Conservation (phyloP, 495 filamentous ascomycete species). For the Rhizodiscina lignyota region DNA sequence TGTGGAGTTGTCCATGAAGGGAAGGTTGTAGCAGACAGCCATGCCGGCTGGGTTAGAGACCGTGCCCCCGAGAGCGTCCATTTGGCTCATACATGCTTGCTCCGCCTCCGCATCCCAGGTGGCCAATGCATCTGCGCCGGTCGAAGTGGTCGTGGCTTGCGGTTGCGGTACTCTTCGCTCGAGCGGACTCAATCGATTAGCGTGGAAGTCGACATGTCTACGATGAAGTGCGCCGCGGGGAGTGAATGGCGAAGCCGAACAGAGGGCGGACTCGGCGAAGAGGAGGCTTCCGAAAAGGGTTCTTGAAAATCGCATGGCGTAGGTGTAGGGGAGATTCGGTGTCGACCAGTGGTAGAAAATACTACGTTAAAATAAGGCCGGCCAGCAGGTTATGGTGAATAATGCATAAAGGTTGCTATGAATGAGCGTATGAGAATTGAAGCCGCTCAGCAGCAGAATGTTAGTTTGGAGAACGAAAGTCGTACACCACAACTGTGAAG, state of each 20-base stretch:
- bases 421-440: not conserved
- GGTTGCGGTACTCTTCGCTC: too few species aligned
- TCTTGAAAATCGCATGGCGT: not conserved
- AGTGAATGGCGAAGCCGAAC: not conserved
- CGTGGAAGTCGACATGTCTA: too few species aligned
- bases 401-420: not conserved
- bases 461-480: too few species aligned
- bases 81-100: constrained; percentile 31
- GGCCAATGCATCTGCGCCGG: too few species aligned
- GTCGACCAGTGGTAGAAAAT: not conserved
- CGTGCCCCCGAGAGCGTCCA: constrained; percentile 25
- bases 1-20: constrained; percentile 38
- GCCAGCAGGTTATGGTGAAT: not conserved
- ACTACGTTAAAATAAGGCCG: not conserved
- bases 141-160: too few species aligned
- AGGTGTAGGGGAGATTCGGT: not conserved
- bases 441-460: not conserved
- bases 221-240: not conserved
- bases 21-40: constrained; percentile 66
- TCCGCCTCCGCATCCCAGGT: constrained; percentile 34
- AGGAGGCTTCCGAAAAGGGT: too few species aligned
- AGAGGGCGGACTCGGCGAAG: not conserved
- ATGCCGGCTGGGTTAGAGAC: constrained; percentile 52
- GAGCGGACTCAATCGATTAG: too few species aligned
- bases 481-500: too few species aligned